phyloP scores from a whole-genome alignment of 2,329 filamentous ascomycete species.

The Colletotrichum sp. region DNA sequence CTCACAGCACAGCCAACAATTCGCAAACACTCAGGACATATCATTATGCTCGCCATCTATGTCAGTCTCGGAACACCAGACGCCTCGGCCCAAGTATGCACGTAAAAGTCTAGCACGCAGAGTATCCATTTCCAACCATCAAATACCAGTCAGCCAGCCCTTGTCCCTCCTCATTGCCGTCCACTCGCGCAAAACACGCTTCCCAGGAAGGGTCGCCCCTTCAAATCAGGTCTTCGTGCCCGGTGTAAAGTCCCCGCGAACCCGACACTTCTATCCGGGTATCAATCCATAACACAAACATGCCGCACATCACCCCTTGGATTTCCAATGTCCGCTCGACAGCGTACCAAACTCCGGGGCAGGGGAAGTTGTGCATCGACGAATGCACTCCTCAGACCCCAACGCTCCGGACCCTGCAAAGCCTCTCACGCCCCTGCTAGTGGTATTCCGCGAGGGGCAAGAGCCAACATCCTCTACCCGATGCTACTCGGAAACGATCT shows the following conservation, averaged over 20 bases:
- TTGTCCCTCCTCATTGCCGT: not conserved
- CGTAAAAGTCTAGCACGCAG: constrained; percentile 16
- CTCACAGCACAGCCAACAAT: no score
- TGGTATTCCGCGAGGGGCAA: not conserved
- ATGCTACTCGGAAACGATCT: not conserved
- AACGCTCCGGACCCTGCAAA: not conserved
- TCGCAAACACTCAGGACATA: not conserved
- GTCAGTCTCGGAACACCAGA: constrained; percentile 20
- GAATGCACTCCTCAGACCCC: not conserved
- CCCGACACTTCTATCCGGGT: constrained; percentile 19
- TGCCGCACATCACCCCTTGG: not conserved
- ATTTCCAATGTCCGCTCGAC: not conserved
- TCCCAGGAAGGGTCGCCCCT: not conserved
- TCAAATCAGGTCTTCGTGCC: not conserved
- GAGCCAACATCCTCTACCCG: not conserved
- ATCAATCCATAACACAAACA: constrained; percentile 7
- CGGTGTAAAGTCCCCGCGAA: not conserved
- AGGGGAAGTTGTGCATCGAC: not conserved
- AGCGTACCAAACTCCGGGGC: not conserved
- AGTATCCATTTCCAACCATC: not conserved
- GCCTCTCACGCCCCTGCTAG: not conserved
- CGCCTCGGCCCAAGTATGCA: constrained; percentile 14
- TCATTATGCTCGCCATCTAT: constrained; percentile 23
- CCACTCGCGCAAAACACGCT: not conserved
- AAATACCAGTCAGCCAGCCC: not conserved